These are phyloP conservation scores for Cutaneotrichosporon daszewskae DNA, from an alignment of 1,284 basidiomycete species.

Conservation along the genomic window DNA sequence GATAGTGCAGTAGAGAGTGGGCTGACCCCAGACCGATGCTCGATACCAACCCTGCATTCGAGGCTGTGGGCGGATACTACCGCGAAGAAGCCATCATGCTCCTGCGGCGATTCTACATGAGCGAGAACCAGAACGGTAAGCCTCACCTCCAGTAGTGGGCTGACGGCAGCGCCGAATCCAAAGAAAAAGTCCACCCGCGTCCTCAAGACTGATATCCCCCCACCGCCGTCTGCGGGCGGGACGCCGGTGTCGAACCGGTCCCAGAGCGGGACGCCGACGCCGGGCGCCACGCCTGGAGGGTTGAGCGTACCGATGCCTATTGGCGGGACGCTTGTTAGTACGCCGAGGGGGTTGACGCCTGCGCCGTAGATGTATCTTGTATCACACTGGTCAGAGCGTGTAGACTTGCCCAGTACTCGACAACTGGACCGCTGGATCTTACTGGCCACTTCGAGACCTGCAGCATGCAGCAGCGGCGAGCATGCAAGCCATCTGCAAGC, in stretches of 20 bases:
- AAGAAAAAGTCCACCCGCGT: conserved; percentile 47
- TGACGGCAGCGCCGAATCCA: conserved; percentile 43
- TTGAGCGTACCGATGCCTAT: conserved; percentile 15
- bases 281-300: neutral
- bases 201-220: conserved; percentile 48
- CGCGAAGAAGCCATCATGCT: conserved; percentile 95
- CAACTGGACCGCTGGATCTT: too few species aligned
- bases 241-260: conserved; percentile 20
- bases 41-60: conserved; percentile 67
- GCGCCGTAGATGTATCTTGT: too few species aligned
- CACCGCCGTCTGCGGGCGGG: conserved; percentile 22
- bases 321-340: conserved; percentile 26
- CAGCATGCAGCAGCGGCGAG: too few species aligned
- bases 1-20: too few species aligned
- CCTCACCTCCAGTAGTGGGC: conserved; percentile 4
- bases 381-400: too few species aligned
- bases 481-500: too few species aligned
- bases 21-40: conserved; percentile 45
- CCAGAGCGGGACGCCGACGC: conserved; percentile 13
- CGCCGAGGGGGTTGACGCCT: conserved; percentile 13
- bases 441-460: too few species aligned
- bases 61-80: conserved; percentile 72
- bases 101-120: conserved; percentile 88
- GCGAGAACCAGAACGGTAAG: conserved; percentile 86
- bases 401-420: too few species aligned